Base-by-base conservation (phyloP, 495 filamentous ascomycete species). In the Talaromyces wortmannii region DNA sequence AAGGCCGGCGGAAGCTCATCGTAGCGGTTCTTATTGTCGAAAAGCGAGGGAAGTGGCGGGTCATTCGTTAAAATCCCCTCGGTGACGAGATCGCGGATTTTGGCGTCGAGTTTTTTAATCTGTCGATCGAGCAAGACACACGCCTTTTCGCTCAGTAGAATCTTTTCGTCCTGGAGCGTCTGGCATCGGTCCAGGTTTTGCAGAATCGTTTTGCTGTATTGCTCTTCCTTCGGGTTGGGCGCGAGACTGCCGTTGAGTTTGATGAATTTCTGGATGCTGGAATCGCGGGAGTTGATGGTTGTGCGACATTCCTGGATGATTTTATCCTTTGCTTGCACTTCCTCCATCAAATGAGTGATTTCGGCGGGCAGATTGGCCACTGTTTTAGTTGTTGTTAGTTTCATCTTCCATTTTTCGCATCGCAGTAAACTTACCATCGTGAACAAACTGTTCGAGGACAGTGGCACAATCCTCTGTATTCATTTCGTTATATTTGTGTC, bases 391-490 rank as follows among this genome's bases (percentile, higher is more conserved):
- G 31, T 42, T 66, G n/a, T 60, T 59, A 57, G 31, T 51, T 29
- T 31, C 11, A 51, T 10, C 17, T 11, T 2, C 31, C 23, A 33
- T 16, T 40, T 40, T 7, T 6, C 10, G 7, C 32, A 30, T 13
- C 49, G 13, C 8, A 48, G 10, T 62, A 4, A 4, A 23, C 59
- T 51, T 62, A 82, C 80, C 82, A 78, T 90, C 86, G 70, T 95
- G 89, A 52, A 92, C 84, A 70, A 92, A 98, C 62, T 95, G 88
- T 61, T 97, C 94, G 48, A 98, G 82, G 53, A 98, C 89, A 50
- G 90, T 79, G 32, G 90, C 89, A 59, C 91, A 85, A 73, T 98
- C 94, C 68, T 90, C 86, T 7, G 66, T 61, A 11, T 32, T 45
- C 55, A 56, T 48, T 18, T 48, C 46, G 18, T 36, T 46, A 40